Conservation (phyloP, 768 basidiomycete species). For the Naganishia friedmannii region DNA sequence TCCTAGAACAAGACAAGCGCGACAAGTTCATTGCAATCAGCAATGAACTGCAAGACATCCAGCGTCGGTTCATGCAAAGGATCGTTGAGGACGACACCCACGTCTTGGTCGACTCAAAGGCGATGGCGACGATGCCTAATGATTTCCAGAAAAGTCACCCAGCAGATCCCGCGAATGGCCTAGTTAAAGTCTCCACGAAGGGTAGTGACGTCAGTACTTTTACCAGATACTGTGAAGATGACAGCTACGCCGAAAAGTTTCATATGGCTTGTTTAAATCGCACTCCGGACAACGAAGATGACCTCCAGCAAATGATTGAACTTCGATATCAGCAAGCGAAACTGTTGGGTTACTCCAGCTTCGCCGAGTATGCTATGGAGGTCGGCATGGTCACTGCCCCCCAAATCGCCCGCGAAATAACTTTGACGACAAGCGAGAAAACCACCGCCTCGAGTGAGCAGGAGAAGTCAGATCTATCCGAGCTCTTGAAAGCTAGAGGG, state of each 20-base stretch:
- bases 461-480: conserved; percentile 3
- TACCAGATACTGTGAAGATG: not conserved
- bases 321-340: not conserved
- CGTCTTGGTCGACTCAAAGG: not conserved
- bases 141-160: not conserved
- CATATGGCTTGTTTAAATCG: not conserved
- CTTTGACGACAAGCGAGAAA: not conserved
- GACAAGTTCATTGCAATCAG: not conserved
- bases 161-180: not conserved
- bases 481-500: not conserved
- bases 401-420: not conserved
- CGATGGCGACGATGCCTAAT: not conserved
- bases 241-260: not conserved
- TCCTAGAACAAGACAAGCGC: not conserved
- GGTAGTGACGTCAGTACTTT: not conserved
- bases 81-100: not conserved
- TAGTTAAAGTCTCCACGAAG: not conserved
- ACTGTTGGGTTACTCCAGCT: conserved; percentile 3
- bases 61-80: not conserved
- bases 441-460: not conserved
- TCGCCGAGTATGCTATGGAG: not conserved
- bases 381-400: not conserved
- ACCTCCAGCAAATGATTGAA: not conserved
- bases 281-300: conserved; percentile 4
- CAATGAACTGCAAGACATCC: not conserved